Base-by-base conservation (phyloP, 306 rosid genomes). In the Hylodesmum podocarpum region DNA sequence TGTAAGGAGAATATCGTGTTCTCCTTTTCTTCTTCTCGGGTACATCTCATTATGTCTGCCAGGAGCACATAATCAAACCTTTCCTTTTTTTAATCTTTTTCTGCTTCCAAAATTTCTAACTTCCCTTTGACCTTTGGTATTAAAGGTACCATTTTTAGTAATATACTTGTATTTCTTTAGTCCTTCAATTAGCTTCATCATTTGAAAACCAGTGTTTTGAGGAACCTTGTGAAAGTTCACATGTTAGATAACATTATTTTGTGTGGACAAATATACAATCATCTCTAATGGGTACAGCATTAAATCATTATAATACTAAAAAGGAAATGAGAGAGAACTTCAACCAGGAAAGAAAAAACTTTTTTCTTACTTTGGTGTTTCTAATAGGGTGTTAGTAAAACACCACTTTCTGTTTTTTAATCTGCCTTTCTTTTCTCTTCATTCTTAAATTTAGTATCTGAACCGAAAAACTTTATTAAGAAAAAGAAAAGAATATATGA, bases 121-220 rank as follows among this genome's bases (percentile, higher is more conserved):
- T 54, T 11, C 3, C 31, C 68, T 66, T n/a, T n/a, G n/a, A n/a
- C n/a, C n/a, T n/a, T n/a, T 77, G 19, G 14, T 36, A n/a, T 25
- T 25, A n/a, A 21, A 15, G 14, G 28, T 19, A 3, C n/a, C 40
- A 6, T 34, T 81, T 36, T 19, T 63, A 70, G 3, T 16, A 40
- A 62, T 66, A 29, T 36, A 36, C 3, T 25, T 73, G 3, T 69
- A 57, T 16, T 2, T 58, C 25, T 74, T 33, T 33, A 6, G 34
- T 47, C 66, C 44, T 70, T 46, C 41, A 3, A 31, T 49, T 71
- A 1, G 49, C 78, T 77, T 77, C 39, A 50, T 19, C 22, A 77
- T 19, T 63, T 63, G 33, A 71, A 24, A 18, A 29, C 24, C 65
- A 14, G 10, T 29, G 66, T 28, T 70, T 40, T 31, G 15, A 47